Evolutionary conservation across 257 asterid species (phyloP).

Genomic region (Nicotiana obtusifolia): DNA sequence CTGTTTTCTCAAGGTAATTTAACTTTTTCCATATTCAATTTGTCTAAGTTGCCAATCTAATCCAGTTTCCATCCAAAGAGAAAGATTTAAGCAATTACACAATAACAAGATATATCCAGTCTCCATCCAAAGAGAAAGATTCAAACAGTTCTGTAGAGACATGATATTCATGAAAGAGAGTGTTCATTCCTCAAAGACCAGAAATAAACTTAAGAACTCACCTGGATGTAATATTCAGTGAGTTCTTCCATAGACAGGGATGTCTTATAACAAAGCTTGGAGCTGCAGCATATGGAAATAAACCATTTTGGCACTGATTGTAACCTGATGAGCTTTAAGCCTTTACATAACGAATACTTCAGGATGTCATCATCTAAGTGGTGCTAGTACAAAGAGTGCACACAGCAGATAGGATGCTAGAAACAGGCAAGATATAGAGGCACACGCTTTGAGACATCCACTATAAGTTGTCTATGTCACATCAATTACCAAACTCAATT

Average conservation of each 20-base stretch:
- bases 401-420: background rate
- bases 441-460: background rate
- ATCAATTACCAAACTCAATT: background rate
- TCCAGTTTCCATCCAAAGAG: background rate
- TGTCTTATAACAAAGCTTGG: background rate
- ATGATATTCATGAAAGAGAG: background rate
- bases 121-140: background rate
- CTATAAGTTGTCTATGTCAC: background rate
- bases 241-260: background rate
- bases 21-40: background rate
- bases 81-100: too few relatives aligned
- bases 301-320: background rate
- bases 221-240: background rate
- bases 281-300: background rate
- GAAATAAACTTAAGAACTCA: background rate
- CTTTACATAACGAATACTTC: background rate
- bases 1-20: background rate
- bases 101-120: background rate
- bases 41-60: background rate
- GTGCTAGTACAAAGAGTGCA: background rate
- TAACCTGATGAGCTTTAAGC: background rate
- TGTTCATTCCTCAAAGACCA: background rate
- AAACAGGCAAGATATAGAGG: constrained; percentile 7
- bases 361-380: background rate
- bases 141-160: background rate